Evolutionary conservation across 139 green algal genomes (phyloP).

Genomic region (Coelastrella sp.): DNA sequence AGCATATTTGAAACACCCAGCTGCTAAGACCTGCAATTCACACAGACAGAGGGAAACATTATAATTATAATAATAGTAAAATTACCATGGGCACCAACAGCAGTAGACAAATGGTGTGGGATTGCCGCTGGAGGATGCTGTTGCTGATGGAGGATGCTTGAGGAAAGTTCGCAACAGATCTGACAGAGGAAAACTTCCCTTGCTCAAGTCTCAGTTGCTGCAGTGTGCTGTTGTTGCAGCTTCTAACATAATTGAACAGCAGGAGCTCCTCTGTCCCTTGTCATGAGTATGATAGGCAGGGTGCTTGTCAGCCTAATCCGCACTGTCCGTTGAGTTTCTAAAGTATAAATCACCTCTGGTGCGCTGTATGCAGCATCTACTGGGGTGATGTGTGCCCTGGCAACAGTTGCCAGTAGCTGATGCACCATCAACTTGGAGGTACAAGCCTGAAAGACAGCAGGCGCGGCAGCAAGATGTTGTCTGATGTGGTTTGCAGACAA

Average conservation of each 20-base stretch:
- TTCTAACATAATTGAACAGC: too few species aligned
- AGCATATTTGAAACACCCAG: not conserved
- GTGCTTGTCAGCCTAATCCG: not conserved
- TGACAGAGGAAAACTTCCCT: too few species aligned
- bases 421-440: not conserved
- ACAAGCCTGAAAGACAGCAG: not conserved
- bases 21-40: not conserved
- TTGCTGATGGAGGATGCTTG: too few species aligned
- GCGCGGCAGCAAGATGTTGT: not conserved
- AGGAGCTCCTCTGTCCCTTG: too few species aligned
- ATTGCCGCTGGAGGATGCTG: too few species aligned
- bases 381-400: not conserved
- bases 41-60: too few species aligned
- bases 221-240: too few species aligned
- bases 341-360: not conserved
- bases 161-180: too few species aligned
- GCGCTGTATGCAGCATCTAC: not conserved
- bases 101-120: too few species aligned
- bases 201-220: too few species aligned
- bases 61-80: too few species aligned
- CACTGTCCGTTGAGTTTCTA: not conserved
- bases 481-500: not conserved
- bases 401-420: not conserved
- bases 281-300: not conserved
- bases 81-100: too few species aligned